Evolutionary conservation across 2,329 filamentous ascomycete genomes (phyloP).

Genomic region (Colletotrichum sp.): DNA sequence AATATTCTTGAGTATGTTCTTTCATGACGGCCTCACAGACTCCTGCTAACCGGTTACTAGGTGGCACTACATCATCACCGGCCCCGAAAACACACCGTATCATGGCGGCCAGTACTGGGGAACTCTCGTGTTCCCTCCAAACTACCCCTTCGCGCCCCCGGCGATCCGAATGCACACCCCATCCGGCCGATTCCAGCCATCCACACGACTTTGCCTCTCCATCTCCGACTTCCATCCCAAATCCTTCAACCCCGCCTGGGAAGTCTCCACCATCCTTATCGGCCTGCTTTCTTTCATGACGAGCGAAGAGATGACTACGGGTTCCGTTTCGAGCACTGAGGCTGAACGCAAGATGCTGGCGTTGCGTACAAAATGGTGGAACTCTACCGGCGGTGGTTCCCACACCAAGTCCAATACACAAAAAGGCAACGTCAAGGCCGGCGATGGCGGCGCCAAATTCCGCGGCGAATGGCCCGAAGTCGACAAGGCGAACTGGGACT

Average conservation of each 20-base stretch:
- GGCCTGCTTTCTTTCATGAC: constrained; percentile 98
- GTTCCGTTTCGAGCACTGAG: constrained; percentile 79
- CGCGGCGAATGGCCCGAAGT: constrained; percentile 87
- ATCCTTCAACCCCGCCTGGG: constrained; percentile 98
- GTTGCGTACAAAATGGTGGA: constrained; percentile 89
- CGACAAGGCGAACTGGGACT: constrained; percentile 88
- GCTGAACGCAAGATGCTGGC: constrained; percentile 82
- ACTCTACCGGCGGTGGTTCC: constrained; percentile 88
- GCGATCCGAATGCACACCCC: constrained; percentile 99
- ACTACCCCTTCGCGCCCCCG: constrained; percentile 96
- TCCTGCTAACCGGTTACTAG: constrained; percentile 42
- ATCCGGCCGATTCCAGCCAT: constrained; percentile 92
- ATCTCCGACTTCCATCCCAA: constrained; percentile 98
- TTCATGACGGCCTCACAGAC: not conserved
- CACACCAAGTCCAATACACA: constrained; percentile 59
- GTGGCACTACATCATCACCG: constrained; percentile 96
- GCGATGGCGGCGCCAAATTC: constrained; percentile 93
- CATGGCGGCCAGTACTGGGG: constrained; percentile 98
- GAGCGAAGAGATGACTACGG: constrained; percentile 97
- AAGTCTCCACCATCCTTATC: constrained; percentile 94
- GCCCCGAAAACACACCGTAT: constrained; percentile 92
- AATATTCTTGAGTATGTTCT: constrained; percentile 83
- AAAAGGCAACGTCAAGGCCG: constrained; percentile 86
- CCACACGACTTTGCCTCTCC: constrained; percentile 88
- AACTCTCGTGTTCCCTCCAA: constrained; percentile 90